Percentiles rank a stretch among this genome's conserved stretches.
These are phyloP conservation scores for peach (Prunus persica) DNA, from an alignment of 306 rosid species.

Conservation along the genomic window Prunus_persica_NCBIv2 NC_034010.1:19822501-19823000, in stretches of 20 bases:
- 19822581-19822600: background rate
- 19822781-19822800: background rate
- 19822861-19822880: background rate
- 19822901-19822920: background rate
- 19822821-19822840: background rate
- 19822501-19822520: background rate
- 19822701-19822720: background rate
- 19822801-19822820: background rate
- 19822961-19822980: background rate
- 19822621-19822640: too few species aligned
- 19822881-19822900: background rate
- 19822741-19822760: too few species aligned
- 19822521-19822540: background rate
- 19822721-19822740: too few species aligned
- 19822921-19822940: background rate
- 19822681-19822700: too few species aligned
- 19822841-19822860: background rate
- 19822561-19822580: background rate
- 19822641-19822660: too few species aligned
- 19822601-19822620: too few species aligned
- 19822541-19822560: background rate
- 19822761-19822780: background rate
- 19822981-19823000: conserved; percentile 78
- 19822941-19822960: background rate
- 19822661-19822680: too few species aligned